phyloP scores from a whole-genome alignment of 2,329 filamentous ascomycete species.

The Verticillium dahliae region DNA sequence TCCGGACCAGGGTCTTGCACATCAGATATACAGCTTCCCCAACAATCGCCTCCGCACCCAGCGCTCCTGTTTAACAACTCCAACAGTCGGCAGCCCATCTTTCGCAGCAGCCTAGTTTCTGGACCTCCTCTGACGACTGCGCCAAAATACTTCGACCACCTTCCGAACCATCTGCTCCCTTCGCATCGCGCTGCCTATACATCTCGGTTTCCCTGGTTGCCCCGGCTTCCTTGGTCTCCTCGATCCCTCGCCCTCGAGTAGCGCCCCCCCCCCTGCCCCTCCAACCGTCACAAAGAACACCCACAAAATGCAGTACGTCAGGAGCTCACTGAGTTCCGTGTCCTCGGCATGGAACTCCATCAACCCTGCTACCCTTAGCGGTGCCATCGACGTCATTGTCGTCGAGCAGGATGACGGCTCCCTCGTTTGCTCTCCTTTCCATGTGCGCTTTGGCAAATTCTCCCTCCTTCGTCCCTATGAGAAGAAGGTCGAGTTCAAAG shows the following conservation, averaged over 20 bases:
- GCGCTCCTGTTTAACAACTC: not conserved
- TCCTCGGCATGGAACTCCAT: conserved; percentile 99
- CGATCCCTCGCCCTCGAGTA: not conserved
- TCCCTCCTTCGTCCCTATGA: conserved; percentile 89
- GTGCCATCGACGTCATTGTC: conserved; percentile 97
- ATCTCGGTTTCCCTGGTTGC: not conserved
- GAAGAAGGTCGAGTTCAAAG: conserved; percentile 97
- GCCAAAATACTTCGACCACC: not conserved
- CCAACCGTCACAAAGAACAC: not conserved
- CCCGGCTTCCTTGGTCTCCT: not conserved
- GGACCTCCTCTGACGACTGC: not conserved
- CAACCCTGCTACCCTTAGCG: conserved; percentile 94
- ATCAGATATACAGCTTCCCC: not conserved
- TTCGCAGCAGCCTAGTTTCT: too few species aligned
- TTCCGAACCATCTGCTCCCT: not conserved
- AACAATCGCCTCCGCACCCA: conserved; percentile 1
- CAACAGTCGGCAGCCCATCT: too few species aligned
- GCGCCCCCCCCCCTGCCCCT: conserved; percentile 8
- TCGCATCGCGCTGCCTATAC: not conserved
- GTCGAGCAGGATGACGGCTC: conserved; percentile 91
- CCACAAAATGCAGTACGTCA: conserved; percentile 86
- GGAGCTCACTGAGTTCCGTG: conserved; percentile 89
- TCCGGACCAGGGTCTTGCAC: not conserved
- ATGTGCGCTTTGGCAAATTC: conserved; percentile 98
- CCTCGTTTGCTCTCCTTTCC: conserved; percentile 90